These are phyloP conservation scores for Lentinula raphanica DNA, from an alignment of 768 basidiomycete species.

Conservation along the genomic window DNA sequence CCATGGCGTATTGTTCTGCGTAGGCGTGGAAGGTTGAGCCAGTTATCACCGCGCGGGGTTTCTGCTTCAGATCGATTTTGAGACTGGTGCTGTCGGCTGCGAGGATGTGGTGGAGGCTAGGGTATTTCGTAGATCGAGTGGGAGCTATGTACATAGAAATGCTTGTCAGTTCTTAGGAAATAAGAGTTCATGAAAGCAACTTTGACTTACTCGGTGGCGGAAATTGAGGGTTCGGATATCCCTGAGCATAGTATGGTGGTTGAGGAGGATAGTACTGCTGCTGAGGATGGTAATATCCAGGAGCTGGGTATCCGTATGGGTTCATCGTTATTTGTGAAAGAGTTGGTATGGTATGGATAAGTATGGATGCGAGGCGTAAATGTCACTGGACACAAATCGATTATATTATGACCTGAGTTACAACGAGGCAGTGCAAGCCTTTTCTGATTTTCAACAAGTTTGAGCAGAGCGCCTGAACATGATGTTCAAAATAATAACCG, in stretches of 20 bases:
- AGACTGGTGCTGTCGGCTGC: constrained; percentile 46
- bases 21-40: constrained; percentile 36
- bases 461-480: too few relatives aligned
- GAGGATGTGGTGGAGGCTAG: constrained; percentile 48
- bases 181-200: too few relatives aligned
- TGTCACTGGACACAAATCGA: too few relatives aligned
- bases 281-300: not conserved
- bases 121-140: constrained; percentile 33
- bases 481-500: too few relatives aligned
- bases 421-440: too few relatives aligned
- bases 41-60: constrained; percentile 36
- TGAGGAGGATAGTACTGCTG: not conserved
- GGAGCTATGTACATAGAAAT: too few relatives aligned
- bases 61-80: constrained; percentile 43
- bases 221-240: not conserved
- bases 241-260: not conserved
- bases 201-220: not conserved
- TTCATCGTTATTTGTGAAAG: not conserved
- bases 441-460: too few relatives aligned
- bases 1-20: constrained; percentile 31
- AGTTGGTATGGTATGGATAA: not conserved
- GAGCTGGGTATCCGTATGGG: not conserved
- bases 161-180: too few relatives aligned
- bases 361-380: too few relatives aligned
- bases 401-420: too few relatives aligned